phyloP scores from a whole-genome alignment of 1,139 yeast genomes.

The Taphrina populina region DNA sequence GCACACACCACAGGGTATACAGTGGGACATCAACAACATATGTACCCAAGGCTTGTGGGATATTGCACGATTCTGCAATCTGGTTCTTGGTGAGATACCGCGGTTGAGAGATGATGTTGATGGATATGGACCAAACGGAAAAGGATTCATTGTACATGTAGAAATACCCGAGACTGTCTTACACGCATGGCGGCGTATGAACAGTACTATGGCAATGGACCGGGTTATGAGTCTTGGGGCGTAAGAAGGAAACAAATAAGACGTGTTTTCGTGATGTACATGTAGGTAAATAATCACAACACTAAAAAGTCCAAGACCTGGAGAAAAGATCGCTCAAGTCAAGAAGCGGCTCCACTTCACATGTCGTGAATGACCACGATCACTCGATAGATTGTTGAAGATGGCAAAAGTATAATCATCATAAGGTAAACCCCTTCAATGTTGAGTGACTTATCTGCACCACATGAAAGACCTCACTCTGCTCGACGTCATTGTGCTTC shows the following conservation, averaged over 20 bases:
- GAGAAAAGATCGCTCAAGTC: too few relatives aligned
- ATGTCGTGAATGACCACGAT: too few relatives aligned
- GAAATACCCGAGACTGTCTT: constrained; percentile 15
- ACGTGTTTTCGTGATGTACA: too few relatives aligned
- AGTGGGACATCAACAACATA: neutral
- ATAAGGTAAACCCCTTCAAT: too few relatives aligned
- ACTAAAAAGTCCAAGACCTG: too few relatives aligned
- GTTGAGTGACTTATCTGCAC: too few relatives aligned
- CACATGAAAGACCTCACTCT: constrained; percentile 1
- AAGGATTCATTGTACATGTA: constrained; percentile 16
- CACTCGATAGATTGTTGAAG: too few relatives aligned
- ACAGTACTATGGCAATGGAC: constrained; percentile 1
- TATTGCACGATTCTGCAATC: constrained; percentile 9
- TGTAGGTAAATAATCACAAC: too few relatives aligned
- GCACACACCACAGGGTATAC: neutral
- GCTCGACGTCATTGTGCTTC: neutral
- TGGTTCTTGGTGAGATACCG: constrained; percentile 25
- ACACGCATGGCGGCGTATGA: constrained; percentile 14
- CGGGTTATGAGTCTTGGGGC: too few relatives aligned
- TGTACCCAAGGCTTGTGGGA: constrained; percentile 8
- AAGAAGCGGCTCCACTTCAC: too few relatives aligned
- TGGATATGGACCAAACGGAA: constrained; percentile 27
- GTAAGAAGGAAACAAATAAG: too few relatives aligned
- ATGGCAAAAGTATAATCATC: too few relatives aligned
- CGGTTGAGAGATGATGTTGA: constrained; percentile 18